Evolutionary conservation across 139 green algal genomes (phyloP), one percentile per base, ranked within the genome.

Genomic region (Chlorella sp.): DNA sequence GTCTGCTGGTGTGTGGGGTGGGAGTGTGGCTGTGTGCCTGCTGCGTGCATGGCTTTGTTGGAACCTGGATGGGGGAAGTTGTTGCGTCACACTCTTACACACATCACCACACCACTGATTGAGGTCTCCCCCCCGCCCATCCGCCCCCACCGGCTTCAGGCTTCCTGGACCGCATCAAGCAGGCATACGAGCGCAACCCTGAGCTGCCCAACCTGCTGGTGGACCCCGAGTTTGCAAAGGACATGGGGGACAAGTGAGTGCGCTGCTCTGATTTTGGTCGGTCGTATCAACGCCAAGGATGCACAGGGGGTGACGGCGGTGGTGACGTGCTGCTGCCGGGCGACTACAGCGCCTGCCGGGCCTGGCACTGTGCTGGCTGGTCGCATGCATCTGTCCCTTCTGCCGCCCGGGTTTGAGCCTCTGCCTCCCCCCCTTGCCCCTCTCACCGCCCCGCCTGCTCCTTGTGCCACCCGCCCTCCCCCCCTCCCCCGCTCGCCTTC

Each of bases 101-200:
- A n/a, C 9, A 57, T 57, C 5, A 57, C 9, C 48, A 16, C 48
- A 5, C 48, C 5, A 57, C 48, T 80, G 14, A 80, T 36, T 24
- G 73, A 40, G 30, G 39, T 24, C 79, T 66, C 4, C 82, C 60
- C 82, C 73, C 73, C 30, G 3, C 30, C 73, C 30, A 16, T 34
- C 53, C 1, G 36, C 57, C 16, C 30, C 97, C 98, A 24, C 53
- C 1, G 36, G n/a, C 16, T 26, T 97, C 98, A 24, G 91, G 85
- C 11, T 99, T 99, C 95, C 92, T 99, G 76, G 97, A 99, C 91
- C 94, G 97, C 90, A 99, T 99, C 95, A 98, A 98, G 91, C 87
- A 96, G 89, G 98, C 83, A 90, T 91, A 91, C 82, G 53, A 73
- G 90, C 92, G 93, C 71, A 93, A 99, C 94, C 89, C 96, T 0